Evolutionary conservation across 352 stramenopile genomes (phyloP).

Genomic region (Elongisporangium prolatum): DNA sequence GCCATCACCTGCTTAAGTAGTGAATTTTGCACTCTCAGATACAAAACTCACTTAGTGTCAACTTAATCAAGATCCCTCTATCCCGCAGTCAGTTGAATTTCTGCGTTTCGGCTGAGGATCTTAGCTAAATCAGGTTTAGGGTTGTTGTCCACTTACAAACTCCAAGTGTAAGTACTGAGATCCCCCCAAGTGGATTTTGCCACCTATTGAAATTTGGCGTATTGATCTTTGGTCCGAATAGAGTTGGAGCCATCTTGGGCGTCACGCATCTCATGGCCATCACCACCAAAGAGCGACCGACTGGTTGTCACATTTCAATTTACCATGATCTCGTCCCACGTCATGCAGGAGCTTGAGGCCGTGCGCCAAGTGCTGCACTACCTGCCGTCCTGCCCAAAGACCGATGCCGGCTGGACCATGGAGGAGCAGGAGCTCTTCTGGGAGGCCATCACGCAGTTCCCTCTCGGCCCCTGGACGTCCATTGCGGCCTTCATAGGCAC

Average conservation of each 20-base stretch:
- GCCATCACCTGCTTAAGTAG: background rate
- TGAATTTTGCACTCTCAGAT: background rate
- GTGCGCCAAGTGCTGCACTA: conserved; percentile 23
- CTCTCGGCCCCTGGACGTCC: conserved; percentile 36
- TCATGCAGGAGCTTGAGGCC: conserved; percentile 24
- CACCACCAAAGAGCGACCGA: background rate
- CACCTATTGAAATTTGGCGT: background rate
- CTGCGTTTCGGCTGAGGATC: background rate
- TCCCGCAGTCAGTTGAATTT: background rate
- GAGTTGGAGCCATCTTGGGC: background rate
- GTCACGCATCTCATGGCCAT: background rate
- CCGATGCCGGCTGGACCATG: conserved; percentile 25
- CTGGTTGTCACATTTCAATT: background rate
- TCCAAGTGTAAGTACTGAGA: background rate
- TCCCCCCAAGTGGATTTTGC: background rate
- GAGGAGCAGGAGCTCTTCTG: conserved; percentile 40
- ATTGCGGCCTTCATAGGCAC: conserved; percentile 44
- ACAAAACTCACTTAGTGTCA: background rate
- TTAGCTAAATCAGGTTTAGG: background rate
- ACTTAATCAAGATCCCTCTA: background rate
- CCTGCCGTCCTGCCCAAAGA: conserved; percentile 13
- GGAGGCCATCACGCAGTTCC: conserved; percentile 30
- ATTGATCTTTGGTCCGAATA: background rate
- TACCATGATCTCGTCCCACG: conserved; percentile 22
- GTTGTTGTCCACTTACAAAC: background rate